Conservation (phyloP, 352 stramenopile genomes). For the Globisporangium camurandrum region DNA sequence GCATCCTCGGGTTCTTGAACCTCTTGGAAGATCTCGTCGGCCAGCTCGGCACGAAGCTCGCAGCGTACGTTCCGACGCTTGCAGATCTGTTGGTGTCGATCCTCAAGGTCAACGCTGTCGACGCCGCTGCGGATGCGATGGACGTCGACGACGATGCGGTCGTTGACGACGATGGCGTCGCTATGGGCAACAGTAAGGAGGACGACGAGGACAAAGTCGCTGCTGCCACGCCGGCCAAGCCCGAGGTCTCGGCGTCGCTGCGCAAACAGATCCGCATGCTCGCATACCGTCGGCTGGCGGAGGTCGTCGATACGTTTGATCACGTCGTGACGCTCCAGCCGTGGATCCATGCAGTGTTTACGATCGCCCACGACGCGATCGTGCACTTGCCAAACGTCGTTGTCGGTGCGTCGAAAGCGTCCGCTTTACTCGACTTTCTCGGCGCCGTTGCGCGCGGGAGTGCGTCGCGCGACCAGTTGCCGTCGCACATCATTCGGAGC, state of each 20-base stretch:
- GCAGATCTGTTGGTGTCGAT: conserved; percentile 72
- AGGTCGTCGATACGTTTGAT: conserved; percentile 79
- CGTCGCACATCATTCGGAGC: conserved; percentile 26
- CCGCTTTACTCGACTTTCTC: conserved; percentile 70
- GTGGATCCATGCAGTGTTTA: conserved; percentile 47
- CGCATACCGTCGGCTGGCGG: conserved; percentile 58
- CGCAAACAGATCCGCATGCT: conserved; percentile 80
- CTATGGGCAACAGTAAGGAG: no score
- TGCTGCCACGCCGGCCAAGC: conserved; percentile 7
- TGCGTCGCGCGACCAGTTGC: conserved; percentile 28
- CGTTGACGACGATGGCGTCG: conserved; percentile 15
- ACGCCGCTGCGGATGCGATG: conserved; percentile 15
- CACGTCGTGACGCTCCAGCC: conserved; percentile 48
- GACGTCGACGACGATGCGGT: conserved; percentile 9
- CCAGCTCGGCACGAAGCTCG: conserved; percentile 82
- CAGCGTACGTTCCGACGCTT: conserved; percentile 71
- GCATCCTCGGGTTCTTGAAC: conserved; percentile 87
- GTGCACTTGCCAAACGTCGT: conserved; percentile 60
- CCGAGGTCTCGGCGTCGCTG: conserved; percentile 36
- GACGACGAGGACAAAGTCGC: conserved; percentile 5
- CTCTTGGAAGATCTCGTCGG: conserved; percentile 81
- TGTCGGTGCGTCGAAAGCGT: conserved; percentile 67
- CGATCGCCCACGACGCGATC: conserved; percentile 46
- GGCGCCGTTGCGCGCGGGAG: conserved; percentile 47
- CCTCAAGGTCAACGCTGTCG: conserved; percentile 42